Conservation (phyloP, 345 rosid species). For the Adansonia digitata region DNA sequence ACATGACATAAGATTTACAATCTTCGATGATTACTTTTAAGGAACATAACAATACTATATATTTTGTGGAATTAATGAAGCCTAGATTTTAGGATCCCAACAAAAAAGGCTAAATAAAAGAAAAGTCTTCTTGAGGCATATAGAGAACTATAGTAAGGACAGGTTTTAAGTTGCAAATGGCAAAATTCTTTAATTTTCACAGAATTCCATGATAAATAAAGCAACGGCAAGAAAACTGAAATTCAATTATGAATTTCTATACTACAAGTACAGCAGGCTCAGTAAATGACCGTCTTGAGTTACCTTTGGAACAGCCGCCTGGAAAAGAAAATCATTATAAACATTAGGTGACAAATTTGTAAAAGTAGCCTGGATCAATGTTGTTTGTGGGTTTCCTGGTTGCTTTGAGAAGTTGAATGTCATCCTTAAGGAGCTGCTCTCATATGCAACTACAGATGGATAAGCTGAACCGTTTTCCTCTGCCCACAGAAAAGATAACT, state of each 20-base stretch:
- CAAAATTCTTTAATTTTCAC: not conserved
- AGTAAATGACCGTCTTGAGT: slow-evolving; percentile 14
- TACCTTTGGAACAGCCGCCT: slow-evolving; percentile 99
- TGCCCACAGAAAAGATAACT: slow-evolving; percentile 30
- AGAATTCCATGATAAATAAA: not conserved
- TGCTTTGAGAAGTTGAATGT: slow-evolving; percentile 73
- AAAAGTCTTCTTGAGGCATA: not conserved
- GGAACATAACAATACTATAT: not conserved
- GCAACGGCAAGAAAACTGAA: not conserved
- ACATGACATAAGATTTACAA: not conserved
- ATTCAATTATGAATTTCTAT: not conserved
- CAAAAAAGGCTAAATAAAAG: not conserved
- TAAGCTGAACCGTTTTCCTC: slow-evolving; percentile 71
- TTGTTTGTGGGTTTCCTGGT: slow-evolving; percentile 64
- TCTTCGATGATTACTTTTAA: not conserved
- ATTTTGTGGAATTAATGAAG: slow-evolving; percentile 3
- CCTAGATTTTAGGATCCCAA: not conserved
- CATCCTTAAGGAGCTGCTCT: slow-evolving; percentile 76
- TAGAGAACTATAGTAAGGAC: not conserved
- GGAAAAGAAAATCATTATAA: slow-evolving; percentile 76
- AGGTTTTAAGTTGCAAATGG: not conserved
- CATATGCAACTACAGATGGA: slow-evolving; percentile 72
- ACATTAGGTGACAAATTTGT: slow-evolving; percentile 59
- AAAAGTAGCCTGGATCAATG: slow-evolving; percentile 68
- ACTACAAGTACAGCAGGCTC: not conserved